phyloP scores from a whole-genome alignment of 106 monocot genomes.

The Dioscorea zingiberensis region DNA sequence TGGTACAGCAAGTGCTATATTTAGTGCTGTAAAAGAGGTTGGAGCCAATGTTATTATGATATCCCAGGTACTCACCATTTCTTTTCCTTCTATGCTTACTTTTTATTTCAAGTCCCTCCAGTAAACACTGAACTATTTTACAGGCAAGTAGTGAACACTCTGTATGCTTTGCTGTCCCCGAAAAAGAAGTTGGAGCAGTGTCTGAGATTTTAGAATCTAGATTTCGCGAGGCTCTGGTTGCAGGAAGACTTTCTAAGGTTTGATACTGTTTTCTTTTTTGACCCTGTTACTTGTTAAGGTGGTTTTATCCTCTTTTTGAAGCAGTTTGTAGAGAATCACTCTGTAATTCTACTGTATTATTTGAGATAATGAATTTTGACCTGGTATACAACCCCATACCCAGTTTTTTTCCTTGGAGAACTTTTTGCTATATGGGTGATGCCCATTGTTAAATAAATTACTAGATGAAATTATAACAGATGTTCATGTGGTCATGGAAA shows the following conservation, averaged over 20 bases:
- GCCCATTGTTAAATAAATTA: no score
- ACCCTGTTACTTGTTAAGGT: no score
- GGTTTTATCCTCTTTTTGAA: no score
- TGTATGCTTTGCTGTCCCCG: constrained; percentile 94
- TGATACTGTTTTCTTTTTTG: neutral
- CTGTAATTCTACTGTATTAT: no score
- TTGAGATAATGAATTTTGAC: no score
- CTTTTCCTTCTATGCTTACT: neutral
- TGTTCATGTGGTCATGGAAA: no score
- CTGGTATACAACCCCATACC: no score
- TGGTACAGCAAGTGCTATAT: constrained; percentile 98
- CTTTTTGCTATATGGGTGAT: no score
- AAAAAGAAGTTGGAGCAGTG: constrained; percentile 74
- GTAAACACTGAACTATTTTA: constrained; percentile 11
- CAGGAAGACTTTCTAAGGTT: constrained; percentile 94
- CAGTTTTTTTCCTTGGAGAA: no score
- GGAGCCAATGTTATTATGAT: constrained; percentile 99
- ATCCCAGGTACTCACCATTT: constrained; percentile 64
- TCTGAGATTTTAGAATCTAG: constrained; percentile 43
- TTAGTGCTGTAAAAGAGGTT: constrained; percentile 87
- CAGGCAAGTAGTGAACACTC: constrained; percentile 99
- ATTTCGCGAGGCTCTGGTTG: constrained; percentile 82
- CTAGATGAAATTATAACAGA: no score
- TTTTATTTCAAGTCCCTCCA: neutral
- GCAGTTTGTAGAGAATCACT: no score